A percentile compares a stretch with the other conserved stretches of the same genome.
These are phyloP conservation scores for Metrosideros polymorpha DNA, from an alignment of 441 rosid species.

Conservation along the genomic window DNA sequence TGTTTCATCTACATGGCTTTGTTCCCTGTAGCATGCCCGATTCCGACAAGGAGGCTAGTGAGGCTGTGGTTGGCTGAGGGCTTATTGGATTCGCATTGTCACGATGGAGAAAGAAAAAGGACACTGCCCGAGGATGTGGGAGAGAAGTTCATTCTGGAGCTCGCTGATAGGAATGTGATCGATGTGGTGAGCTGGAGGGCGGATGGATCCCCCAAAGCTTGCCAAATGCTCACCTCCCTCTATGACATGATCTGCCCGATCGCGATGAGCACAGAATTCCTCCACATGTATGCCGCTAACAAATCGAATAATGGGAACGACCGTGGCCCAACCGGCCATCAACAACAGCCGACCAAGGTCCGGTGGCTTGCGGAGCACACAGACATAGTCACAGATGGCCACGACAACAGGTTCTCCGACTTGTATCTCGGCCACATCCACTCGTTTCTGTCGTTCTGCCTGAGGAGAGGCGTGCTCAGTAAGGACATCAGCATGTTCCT, in stretches of 20 bases:
- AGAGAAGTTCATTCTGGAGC: background rate
- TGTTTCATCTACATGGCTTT: background rate
- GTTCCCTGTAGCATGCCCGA: background rate
- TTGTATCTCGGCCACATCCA: background rate
- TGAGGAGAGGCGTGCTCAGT: background rate
- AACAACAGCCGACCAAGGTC: background rate
- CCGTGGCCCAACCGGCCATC: background rate
- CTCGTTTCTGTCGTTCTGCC: background rate
- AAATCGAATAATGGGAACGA: background rate
- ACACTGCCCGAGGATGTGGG: background rate
- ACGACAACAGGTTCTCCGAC: fast-evolving
- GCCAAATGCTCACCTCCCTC: background rate
- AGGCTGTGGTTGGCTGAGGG: background rate
- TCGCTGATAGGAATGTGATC: background rate
- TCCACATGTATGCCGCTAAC: background rate
- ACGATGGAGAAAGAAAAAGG: background rate
- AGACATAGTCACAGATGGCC: background rate
- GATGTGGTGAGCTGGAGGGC: background rate
- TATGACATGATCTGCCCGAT: background rate
- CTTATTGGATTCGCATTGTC: background rate
- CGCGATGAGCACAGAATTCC: background rate
- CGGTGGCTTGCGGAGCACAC: background rate
- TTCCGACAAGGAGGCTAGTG: background rate
- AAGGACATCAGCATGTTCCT: background rate
- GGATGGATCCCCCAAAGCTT: background rate